Conservation (phyloP, 2,329 filamentous ascomycete species). For the Moelleriella libera region DNA sequence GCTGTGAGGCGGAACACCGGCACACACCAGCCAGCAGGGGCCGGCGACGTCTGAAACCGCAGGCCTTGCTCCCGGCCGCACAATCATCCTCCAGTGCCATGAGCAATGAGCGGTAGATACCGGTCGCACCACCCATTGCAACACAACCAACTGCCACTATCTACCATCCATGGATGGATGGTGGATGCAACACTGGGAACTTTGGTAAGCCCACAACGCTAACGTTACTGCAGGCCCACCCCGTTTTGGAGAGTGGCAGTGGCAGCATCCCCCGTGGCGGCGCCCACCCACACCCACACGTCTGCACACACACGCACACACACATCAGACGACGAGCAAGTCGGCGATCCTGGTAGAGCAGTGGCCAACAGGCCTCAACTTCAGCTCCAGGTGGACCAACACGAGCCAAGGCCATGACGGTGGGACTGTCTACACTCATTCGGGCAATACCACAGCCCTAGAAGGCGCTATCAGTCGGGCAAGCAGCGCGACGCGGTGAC, state of each 20-base stretch:
- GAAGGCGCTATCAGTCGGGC: too few species aligned
- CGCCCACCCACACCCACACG: not conserved
- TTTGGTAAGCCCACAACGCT: not conserved
- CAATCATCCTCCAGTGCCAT: not conserved
- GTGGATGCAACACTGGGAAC: not conserved
- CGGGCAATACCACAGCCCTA: too few species aligned
- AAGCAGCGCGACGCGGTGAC: too few species aligned
- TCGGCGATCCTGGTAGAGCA: not conserved
- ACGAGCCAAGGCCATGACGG: too few species aligned
- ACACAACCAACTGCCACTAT: not conserved
- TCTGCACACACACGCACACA: not conserved
- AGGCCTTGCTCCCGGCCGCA: not conserved
- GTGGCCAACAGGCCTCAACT: not conserved
- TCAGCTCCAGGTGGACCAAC: too few species aligned
- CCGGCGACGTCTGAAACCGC: not conserved
- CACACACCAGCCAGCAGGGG: too few species aligned
- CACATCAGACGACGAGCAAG: not conserved
- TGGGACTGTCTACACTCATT: too few species aligned
- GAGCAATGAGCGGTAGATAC: not conserved
- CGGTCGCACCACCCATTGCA: not conserved
- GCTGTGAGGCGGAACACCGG: too few species aligned
- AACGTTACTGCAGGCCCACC: constrained; percentile 2
- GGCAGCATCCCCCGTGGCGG: too few species aligned
- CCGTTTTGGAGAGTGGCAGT: not conserved
- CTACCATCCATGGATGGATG: not conserved